phyloP scores from a whole-genome alignment of 1,284 basidiomycete genomes.

The Leccinum variabile region DNA sequence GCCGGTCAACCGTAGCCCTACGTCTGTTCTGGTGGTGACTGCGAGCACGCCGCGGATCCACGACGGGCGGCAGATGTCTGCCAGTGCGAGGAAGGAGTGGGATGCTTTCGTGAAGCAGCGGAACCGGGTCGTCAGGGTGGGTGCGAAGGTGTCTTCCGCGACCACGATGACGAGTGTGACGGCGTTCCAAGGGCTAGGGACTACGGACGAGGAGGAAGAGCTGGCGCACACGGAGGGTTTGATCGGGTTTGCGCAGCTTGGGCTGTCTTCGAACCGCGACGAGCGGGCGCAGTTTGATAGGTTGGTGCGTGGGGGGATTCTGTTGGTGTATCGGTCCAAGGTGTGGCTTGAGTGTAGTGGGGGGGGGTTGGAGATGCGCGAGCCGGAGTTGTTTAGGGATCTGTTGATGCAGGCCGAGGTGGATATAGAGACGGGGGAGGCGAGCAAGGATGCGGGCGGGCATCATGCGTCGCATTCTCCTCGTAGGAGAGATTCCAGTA shows the following conservation, averaged over 20 bases:
- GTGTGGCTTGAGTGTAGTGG: constrained; percentile 93
- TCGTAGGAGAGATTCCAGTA: too few species aligned
- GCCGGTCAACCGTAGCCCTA: constrained; percentile 23
- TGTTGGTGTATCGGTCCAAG: constrained; percentile 84
- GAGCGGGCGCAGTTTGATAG: constrained; percentile 80
- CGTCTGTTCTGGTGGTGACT: constrained; percentile 57
- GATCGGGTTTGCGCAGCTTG: constrained; percentile 88
- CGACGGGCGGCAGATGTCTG: constrained; percentile 74
- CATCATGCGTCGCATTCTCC: constrained; percentile 33
- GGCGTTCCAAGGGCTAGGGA: constrained; percentile 62
- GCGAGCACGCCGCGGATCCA: constrained; percentile 73
- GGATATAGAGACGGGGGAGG: constrained; percentile 31
- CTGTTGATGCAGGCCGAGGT: constrained; percentile 62
- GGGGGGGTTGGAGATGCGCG: constrained; percentile 79
- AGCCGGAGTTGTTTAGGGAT: constrained; percentile 91
- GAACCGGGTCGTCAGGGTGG: constrained; percentile 40
- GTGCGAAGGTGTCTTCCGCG: constrained; percentile 17
- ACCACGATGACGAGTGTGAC: constrained; percentile 37
- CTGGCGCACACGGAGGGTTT: constrained; percentile 72
- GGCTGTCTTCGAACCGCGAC: constrained; percentile 67
- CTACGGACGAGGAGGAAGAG: constrained; percentile 65
- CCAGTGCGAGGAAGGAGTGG: constrained; percentile 82
- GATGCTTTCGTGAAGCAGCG: constrained; percentile 81
- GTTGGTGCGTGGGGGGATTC: constrained; percentile 83
- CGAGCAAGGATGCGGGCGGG: neutral